Conservation (phyloP, 2,329 filamentous ascomycete genomes). For the Sclerotinia sclerotiorum region DNA sequence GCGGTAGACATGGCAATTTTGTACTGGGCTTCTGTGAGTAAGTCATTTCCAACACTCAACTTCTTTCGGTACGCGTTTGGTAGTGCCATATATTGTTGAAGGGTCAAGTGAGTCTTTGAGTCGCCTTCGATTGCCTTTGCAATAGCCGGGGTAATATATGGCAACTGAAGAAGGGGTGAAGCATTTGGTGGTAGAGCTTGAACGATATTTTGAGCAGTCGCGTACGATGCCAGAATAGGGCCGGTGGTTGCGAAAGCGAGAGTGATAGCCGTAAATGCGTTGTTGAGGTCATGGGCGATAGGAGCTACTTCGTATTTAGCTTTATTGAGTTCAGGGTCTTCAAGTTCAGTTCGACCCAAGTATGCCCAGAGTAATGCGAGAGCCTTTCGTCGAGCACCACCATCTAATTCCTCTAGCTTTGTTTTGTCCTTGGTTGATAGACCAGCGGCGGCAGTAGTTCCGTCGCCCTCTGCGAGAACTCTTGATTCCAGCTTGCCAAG, state of each 20-base stretch:
- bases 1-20: conserved; percentile 72
- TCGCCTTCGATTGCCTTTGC: conserved; percentile 70
- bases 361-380: conserved; percentile 94
- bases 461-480: conserved; percentile 63
- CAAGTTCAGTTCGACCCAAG: conserved; percentile 81
- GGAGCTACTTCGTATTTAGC: conserved; percentile 89
- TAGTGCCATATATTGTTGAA: conserved; percentile 87
- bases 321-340: conserved; percentile 72
- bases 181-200: conserved; percentile 82
- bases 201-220: conserved; percentile 79
- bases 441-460: conserved; percentile 53
- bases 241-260: conserved; percentile 82
- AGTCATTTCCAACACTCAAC: conserved; percentile 66
- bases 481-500: conserved; percentile 81
- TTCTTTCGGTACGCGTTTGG: conserved; percentile 71
- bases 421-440: conserved; percentile 73
- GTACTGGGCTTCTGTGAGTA: conserved; percentile 77
- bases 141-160: conserved; percentile 72
- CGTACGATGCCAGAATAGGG: conserved; percentile 80
- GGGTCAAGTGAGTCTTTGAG: conserved; percentile 69
- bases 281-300: conserved; percentile 79
- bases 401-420: conserved; percentile 77
- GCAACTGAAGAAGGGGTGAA: conserved; percentile 88
- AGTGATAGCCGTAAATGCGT: conserved; percentile 82
- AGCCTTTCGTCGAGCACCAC: conserved; percentile 77